A percentile compares a stretch with the other conserved stretches of the same genome.
Conservation (phyloP, 176 grass and related monocot genomes). For the Puccinellia tenuiflora region DNA sequence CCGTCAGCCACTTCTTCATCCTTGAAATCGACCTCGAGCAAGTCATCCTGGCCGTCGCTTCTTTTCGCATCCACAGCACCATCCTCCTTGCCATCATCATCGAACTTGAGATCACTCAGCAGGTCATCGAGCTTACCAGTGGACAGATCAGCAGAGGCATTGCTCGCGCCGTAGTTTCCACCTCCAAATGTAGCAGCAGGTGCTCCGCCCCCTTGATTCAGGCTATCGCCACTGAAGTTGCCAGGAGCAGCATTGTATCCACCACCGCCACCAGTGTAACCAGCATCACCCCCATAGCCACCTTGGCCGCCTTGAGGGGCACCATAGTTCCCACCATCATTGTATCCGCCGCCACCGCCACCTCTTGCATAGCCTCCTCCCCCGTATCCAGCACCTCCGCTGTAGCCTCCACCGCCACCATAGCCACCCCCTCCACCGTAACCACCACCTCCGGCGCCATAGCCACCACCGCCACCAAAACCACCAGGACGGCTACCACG, state of each 20-base stretch:
- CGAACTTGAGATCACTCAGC: slow-evolving; percentile 29
- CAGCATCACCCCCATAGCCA: slow-evolving; percentile 17
- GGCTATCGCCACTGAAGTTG: background rate
- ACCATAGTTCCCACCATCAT: background rate
- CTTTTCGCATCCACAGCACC: background rate
- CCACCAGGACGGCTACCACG: slow-evolving; percentile 32
- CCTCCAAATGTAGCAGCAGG: background rate
- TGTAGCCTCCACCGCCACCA: slow-evolving; percentile 20
- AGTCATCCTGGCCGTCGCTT: slow-evolving; percentile 18
- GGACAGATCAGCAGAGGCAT: background rate
- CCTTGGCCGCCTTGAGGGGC: slow-evolving; percentile 6
- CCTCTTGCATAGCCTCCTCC: background rate
- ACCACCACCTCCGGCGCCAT: background rate
- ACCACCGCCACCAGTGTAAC: slow-evolving; percentile 1
- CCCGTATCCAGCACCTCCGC: slow-evolving; percentile 2
- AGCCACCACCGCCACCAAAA: slow-evolving; percentile 19
- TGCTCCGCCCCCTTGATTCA: slow-evolving; percentile 10
- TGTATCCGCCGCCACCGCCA: slow-evolving; percentile 5
- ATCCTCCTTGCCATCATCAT: slow-evolving; percentile 2
- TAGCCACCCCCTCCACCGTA: background rate
- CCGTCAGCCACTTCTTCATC: slow-evolving; percentile 28
- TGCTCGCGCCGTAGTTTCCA: background rate
- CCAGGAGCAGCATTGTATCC: slow-evolving; percentile 6
- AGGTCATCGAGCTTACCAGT: slow-evolving; percentile 12
- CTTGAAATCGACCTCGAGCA: slow-evolving; percentile 21